Base-by-base conservation (phyloP, 2,329 filamentous ascomycete genomes). In the Diaporthe helianthi region DNA sequence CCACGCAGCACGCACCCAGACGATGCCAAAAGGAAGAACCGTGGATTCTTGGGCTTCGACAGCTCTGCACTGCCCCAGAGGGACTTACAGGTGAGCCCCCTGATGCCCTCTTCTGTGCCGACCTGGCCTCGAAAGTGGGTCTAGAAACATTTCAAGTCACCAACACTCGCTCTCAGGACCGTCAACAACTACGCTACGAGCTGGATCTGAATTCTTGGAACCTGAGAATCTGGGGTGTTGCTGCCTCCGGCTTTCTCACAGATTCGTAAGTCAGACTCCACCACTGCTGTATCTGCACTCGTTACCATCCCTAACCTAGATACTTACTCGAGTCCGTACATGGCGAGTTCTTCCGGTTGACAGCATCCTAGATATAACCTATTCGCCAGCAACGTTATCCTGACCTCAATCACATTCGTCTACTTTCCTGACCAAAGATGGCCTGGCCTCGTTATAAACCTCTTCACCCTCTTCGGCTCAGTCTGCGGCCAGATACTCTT, bases 141-240 rank as follows among this genome's bases (percentile, higher is more conserved):
- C 29, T 67, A 55, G 63, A 46, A 47, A 33, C 53, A 53, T 67
- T 64, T 71, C 61, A 71, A 68, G 49, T 53, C 52, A 44, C 53
- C 29, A 63, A 63, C 29, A 36, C 44, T 19, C n/a, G 0, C 58
- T 26, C 44, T 15, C 72, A 86, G 83, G 84, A 86, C 75, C 84
- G 84, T 61, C 79, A 81, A 68, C 84, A 86, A 73, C 73, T 86
- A 44, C 82, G 84, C 69, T 86, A 85, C 74, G 84, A 86, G 73
- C 80, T 86, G 44, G 84, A 86, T 71, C 77, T 86, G 22, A 86
- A 86, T 73, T 83, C 83, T 1, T 86, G 84, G 84, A 86, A 86
- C 73, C 75, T 86, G 63, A 80, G 84, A 51, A 86, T 86, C 52
- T 86, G 84, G 84, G 84, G 82, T 3, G 84, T 86, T 36, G 83